Conservation (phyloP, 257 asterid species). For the Solanum pennellii region DNA sequence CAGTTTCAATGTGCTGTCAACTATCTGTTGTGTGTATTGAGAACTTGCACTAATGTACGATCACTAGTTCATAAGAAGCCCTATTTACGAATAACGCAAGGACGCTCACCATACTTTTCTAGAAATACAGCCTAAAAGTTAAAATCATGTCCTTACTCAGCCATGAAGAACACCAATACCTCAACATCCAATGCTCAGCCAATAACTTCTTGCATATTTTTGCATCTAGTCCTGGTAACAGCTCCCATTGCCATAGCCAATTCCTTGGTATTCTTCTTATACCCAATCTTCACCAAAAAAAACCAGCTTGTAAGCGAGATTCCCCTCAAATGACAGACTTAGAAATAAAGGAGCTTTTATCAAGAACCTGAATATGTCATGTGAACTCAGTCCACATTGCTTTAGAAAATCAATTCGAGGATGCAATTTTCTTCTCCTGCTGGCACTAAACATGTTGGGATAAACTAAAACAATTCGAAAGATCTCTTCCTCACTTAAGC, state of each 20-base stretch:
- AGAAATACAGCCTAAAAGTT: neutral
- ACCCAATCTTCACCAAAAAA: slow-evolving; percentile 69
- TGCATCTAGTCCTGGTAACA: slow-evolving; percentile 80
- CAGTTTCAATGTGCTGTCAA: neutral
- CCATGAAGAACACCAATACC: neutral
- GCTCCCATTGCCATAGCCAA: slow-evolving; percentile 89
- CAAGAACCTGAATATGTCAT: slow-evolving; percentile 53
- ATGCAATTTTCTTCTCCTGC: slow-evolving; percentile 68
- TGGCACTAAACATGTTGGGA: slow-evolving; percentile 68
- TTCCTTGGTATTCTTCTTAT: slow-evolving; percentile 44
- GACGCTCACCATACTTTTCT: neutral
- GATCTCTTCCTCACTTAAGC: slow-evolving; percentile 53
- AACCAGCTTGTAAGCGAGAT: slow-evolving; percentile 53
- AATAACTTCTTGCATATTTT: slow-evolving; percentile 64
- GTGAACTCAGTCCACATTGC: slow-evolving; percentile 59
- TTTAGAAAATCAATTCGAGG: slow-evolving; percentile 77
- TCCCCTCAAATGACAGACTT: slow-evolving; percentile 63
- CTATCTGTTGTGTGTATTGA: neutral
- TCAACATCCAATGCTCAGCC: neutral
- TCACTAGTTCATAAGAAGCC: neutral
- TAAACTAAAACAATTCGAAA: slow-evolving; percentile 58
- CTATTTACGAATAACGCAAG: neutral
- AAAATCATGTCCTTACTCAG: neutral
- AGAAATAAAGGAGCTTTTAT: slow-evolving; percentile 74
- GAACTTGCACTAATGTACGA: neutral